A percentile compares a stretch with the other conserved stretches of the same genome.
phyloP scores from a whole-genome alignment of 306 rosid species.

The Rosa rugosa region DNA sequence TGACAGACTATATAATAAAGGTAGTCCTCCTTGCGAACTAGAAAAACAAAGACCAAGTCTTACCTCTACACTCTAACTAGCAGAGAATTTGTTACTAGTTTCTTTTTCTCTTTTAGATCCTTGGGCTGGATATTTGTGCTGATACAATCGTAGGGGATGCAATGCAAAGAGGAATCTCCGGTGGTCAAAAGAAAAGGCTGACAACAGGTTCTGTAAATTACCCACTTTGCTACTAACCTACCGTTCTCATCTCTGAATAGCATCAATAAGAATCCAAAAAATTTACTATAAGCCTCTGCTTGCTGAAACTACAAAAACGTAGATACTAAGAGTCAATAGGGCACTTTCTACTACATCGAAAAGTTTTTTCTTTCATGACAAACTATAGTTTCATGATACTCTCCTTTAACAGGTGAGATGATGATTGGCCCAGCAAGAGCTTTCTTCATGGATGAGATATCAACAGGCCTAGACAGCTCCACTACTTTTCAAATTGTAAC shows the following conservation, averaged over 20 bases:
- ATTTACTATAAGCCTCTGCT: not conserved
- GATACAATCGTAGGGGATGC: slow-evolving; percentile 56
- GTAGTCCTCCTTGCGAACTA: slow-evolving; percentile 25
- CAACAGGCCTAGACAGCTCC: slow-evolving; percentile 73
- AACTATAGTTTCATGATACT: not conserved
- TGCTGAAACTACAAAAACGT: not conserved
- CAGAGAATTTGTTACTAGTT: no score
- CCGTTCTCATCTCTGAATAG: not conserved
- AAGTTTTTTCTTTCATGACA: not conserved
- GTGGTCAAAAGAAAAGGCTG: slow-evolving; percentile 63
- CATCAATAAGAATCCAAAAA: not conserved
- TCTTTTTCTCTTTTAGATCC: slow-evolving; percentile 28
- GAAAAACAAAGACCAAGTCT: not conserved
- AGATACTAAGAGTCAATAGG: not conserved
- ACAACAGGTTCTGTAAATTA: slow-evolving; percentile 48
- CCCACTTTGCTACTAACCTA: not conserved
- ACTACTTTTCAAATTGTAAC: slow-evolving; percentile 57
- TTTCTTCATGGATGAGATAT: slow-evolving; percentile 71
- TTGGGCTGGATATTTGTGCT: slow-evolving; percentile 56
- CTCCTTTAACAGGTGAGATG: slow-evolving; percentile 36
- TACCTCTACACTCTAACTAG: not conserved
- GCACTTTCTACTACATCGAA: not conserved
- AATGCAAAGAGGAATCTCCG: slow-evolving; percentile 57
- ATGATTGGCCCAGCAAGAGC: slow-evolving; percentile 55
- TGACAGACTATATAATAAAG: slow-evolving; percentile 54